Percentiles rank a stretch among this genome's conserved stretches.
phyloP scores from a whole-genome alignment of 441 rosid species.

The Gossypium schwendimanii region DNA sequence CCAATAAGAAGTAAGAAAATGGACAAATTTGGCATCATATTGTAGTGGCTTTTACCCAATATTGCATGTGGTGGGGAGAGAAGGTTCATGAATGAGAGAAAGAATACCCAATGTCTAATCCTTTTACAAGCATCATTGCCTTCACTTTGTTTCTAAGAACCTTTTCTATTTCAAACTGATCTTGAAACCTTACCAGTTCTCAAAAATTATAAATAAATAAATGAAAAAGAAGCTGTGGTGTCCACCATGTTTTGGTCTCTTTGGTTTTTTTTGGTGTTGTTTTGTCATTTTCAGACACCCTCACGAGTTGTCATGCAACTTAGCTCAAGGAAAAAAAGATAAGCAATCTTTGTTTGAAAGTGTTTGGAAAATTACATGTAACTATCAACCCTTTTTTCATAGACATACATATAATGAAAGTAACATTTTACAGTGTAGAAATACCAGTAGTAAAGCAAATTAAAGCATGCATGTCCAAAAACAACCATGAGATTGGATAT shows the following conservation, averaged over 20 bases:
- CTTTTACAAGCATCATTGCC: constrained; percentile 14
- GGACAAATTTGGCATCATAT: constrained; percentile 10
- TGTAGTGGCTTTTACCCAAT: neutral
- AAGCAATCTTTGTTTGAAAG: constrained; percentile 31
- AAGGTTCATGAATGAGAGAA: constrained; percentile 29
- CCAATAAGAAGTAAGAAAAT: neutral
- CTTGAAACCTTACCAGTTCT: constrained; percentile 31
- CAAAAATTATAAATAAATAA: neutral
- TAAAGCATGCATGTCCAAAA: neutral
- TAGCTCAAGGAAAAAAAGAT: constrained; percentile 19
- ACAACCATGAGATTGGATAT: constrained; percentile 13
- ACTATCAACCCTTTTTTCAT: constrained; percentile 8
- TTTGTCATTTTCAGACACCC: constrained; percentile 10
- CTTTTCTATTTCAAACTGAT: constrained; percentile 18
- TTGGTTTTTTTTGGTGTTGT: constrained; percentile 5
- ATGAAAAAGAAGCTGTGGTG: constrained; percentile 24
- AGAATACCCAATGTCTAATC: neutral
- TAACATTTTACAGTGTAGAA: neutral
- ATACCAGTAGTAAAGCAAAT: neutral
- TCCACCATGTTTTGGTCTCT: constrained; percentile 24
- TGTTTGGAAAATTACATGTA: constrained; percentile 17
- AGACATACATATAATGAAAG: neutral
- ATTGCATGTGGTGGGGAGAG: constrained; percentile 18
- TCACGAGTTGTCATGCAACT: constrained; percentile 20
- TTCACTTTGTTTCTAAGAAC: constrained; percentile 17